Conservation (phyloP, 257 asterid genomes). For the Solanum appendiculatum region DNA sequence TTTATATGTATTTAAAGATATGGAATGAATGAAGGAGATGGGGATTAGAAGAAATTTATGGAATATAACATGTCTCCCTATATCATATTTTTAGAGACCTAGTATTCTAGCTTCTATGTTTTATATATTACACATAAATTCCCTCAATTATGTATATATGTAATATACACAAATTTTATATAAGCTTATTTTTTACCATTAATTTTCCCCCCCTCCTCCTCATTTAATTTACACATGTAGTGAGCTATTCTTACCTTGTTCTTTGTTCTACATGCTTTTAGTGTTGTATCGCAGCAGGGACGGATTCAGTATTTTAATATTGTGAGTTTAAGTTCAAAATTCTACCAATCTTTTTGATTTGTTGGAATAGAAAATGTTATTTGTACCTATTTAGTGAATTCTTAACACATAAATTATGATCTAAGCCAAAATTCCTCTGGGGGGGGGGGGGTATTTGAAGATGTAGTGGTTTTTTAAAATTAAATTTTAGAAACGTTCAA, state of each 20-base stretch:
- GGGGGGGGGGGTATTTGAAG: not conserved
- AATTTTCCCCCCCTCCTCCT: too few species aligned
- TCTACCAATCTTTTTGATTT: not conserved
- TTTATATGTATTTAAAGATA: not conserved
- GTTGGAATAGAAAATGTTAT: not conserved
- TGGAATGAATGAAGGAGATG: slow-evolving; percentile 3
- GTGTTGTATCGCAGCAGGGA: not conserved
- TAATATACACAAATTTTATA: not conserved
- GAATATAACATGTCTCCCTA: not conserved
- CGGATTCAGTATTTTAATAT: not conserved
- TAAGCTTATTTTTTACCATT: not conserved
- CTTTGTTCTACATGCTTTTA: not conserved
- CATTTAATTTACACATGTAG: not conserved
- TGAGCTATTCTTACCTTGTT: not conserved
- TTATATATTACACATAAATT: not conserved
- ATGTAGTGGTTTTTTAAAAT: slow-evolving; percentile 12
- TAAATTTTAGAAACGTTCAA: slow-evolving; percentile 3
- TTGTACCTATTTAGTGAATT: not conserved
- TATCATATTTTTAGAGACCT: slow-evolving; percentile 22
- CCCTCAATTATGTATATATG: not conserved
- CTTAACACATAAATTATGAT: not conserved
- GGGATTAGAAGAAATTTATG: not conserved
- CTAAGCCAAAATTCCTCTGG: not conserved
- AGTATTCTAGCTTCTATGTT: not conserved
- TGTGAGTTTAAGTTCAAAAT: not conserved